Conservation (phyloP, 345 rosid species). For the Salix caprea region DNA sequence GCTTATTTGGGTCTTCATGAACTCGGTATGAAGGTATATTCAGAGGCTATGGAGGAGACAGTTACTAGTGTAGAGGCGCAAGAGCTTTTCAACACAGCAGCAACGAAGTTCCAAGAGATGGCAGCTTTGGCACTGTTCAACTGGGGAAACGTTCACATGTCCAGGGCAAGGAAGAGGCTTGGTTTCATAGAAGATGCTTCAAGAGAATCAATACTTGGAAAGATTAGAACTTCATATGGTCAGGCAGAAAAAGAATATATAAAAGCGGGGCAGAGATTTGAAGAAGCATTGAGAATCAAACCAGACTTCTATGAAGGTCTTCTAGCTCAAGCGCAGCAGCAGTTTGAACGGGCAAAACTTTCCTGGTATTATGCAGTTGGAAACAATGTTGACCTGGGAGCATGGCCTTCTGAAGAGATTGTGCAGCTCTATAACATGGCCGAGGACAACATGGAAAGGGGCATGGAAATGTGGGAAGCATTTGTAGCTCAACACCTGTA, state of each 20-base stretch:
- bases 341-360: conserved; percentile 86
- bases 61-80: conserved; percentile 88
- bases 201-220: conserved; percentile 48
- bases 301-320: conserved; percentile 69
- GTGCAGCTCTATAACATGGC: conserved; percentile 61
- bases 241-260: conserved; percentile 52
- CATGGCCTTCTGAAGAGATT: conserved; percentile 54
- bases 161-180: conserved; percentile 69
- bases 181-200: conserved; percentile 51
- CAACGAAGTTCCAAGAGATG: conserved; percentile 79
- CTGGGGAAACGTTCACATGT: conserved; percentile 86
- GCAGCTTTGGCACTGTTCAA: conserved; percentile 82
- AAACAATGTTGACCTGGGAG: conserved; percentile 48
- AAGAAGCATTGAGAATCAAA: conserved; percentile 72
- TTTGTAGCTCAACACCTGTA: conserved; percentile 31
- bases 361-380: conserved; percentile 73
- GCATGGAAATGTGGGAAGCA: conserved; percentile 65
- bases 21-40: conserved; percentile 70
- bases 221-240: conserved; percentile 53
- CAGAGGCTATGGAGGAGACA: conserved; percentile 89
- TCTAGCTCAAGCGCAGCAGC: conserved; percentile 72
- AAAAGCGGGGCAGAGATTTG: conserved; percentile 58
- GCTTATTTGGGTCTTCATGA: conserved; percentile 70
- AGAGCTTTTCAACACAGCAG: conserved; percentile 58
- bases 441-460: conserved; percentile 68